Conservation (phyloP, 257 asterid genomes). For the Forsythia suspensa region DNA sequence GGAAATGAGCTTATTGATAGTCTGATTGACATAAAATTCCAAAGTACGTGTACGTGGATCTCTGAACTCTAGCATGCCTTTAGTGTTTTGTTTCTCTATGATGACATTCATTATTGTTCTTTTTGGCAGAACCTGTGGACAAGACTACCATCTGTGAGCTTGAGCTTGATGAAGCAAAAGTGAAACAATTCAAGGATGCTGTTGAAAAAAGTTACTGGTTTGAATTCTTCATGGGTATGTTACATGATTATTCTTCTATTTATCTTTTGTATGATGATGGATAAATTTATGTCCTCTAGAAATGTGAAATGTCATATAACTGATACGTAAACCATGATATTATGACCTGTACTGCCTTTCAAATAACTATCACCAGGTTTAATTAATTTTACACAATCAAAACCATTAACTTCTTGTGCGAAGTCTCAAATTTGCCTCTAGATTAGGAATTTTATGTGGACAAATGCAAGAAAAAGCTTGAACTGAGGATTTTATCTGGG, state of each 20-base stretch:
- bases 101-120: constrained; percentile 9
- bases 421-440: not conserved
- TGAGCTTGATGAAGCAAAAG: constrained; percentile 56
- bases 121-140: constrained; percentile 51
- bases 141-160: constrained; percentile 46
- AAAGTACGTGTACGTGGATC: constrained; percentile 38
- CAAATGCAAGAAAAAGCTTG: not conserved
- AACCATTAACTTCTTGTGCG: not conserved
- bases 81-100: constrained; percentile 10
- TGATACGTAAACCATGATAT: constrained; percentile 8
- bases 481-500: not conserved
- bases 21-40: constrained; percentile 49
- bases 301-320: not conserved
- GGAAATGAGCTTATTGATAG: constrained; percentile 75
- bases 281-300: not conserved
- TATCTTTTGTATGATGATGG: not conserved
- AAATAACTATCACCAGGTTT: not conserved
- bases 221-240: constrained; percentile 63
- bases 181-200: constrained; percentile 59
- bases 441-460: not conserved
- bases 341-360: not conserved
- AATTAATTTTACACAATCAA: not conserved
- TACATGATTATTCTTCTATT: constrained; percentile 4
- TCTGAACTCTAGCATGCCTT: not conserved
- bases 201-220: constrained; percentile 61